These are phyloP conservation scores for Stachybotrys echinatus DNA, from an alignment of 2,329 filamentous ascomycete genomes.

Conservation along the genomic window DNA sequence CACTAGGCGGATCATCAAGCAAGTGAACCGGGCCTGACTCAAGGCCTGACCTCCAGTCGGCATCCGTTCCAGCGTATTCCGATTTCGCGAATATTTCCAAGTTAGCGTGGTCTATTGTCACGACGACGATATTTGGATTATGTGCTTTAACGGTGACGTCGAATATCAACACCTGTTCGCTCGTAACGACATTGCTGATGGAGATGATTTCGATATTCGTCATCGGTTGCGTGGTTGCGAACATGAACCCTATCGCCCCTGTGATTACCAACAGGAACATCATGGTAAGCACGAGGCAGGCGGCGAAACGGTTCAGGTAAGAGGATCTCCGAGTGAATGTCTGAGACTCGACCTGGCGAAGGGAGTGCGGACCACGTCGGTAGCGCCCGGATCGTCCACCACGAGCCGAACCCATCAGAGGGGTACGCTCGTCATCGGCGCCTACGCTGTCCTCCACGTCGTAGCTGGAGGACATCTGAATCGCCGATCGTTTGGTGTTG, in stretches of 20 bases:
- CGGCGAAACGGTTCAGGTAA: slow-evolving; percentile 70
- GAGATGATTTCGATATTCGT: slow-evolving; percentile 71
- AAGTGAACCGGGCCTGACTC: slow-evolving; percentile 20
- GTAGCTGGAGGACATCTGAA: slow-evolving; percentile 59
- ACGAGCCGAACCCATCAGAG: slow-evolving; percentile 62
- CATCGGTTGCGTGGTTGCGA: slow-evolving; percentile 86
- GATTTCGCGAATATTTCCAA: slow-evolving; percentile 94
- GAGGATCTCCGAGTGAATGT: slow-evolving; percentile 58
- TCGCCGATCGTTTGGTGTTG: slow-evolving; percentile 44
- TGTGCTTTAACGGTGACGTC: slow-evolving; percentile 82
- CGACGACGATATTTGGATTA: slow-evolving; percentile 88
- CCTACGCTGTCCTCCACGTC: slow-evolving; percentile 76
- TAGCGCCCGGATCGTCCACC: slow-evolving; percentile 49
- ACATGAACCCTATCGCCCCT: slow-evolving; percentile 82
- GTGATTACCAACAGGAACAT: slow-evolving; percentile 77
- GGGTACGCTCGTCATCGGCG: slow-evolving; percentile 84
- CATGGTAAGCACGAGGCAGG: slow-evolving; percentile 77
- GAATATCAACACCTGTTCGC: slow-evolving; percentile 91
- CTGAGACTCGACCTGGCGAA: slow-evolving; percentile 70
- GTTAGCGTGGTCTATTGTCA: slow-evolving; percentile 81
- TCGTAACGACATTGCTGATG: slow-evolving; percentile 86
- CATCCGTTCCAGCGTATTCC: slow-evolving; percentile 71
- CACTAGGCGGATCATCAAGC: slow-evolving; percentile 27
- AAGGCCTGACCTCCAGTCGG: slow-evolving; percentile 50
- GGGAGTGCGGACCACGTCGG: slow-evolving; percentile 47